Percentiles rank a stretch among this genome's conserved stretches.
Conservation (phyloP, 495 filamentous ascomycete genomes). For the Xylaria telfairii region DNA sequence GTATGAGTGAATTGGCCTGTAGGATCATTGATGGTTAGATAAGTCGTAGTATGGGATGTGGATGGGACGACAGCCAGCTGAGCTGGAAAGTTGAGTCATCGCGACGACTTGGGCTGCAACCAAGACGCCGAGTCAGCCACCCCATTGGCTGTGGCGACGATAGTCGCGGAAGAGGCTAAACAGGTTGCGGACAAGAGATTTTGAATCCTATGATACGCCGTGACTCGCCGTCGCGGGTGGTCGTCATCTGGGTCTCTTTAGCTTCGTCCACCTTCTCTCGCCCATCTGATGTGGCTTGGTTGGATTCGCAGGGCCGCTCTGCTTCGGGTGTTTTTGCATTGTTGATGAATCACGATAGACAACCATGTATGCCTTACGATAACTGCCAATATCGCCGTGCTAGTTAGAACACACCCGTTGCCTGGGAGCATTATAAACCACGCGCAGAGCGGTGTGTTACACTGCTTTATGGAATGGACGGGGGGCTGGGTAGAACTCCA, state of each 20-base stretch:
- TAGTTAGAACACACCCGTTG: conserved; percentile 1
- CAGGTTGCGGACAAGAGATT: conserved; percentile 10
- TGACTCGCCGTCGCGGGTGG: conserved; percentile 13
- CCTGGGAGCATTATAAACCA: neutral
- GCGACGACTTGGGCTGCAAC: conserved; percentile 26
- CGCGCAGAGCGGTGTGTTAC: conserved; percentile 23
- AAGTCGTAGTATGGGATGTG: no score
- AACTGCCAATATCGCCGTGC: conserved; percentile 1
- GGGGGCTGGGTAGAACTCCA: conserved; percentile 9
- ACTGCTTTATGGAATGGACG: conserved; percentile 7
- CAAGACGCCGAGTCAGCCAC: conserved; percentile 2
- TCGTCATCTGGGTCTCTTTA: conserved; percentile 3
- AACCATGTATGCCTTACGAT: conserved; percentile 17
- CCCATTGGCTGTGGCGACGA: conserved; percentile 15
- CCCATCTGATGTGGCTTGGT: conserved; percentile 15
- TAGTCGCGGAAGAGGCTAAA: conserved; percentile 6
- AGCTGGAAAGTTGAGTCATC: conserved; percentile 26
- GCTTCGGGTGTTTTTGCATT: conserved; percentile 16
- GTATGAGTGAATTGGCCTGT: conserved; percentile 6
- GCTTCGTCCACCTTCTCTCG: neutral
- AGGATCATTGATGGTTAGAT: conserved; percentile 10
- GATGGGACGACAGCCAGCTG: conserved; percentile 12
- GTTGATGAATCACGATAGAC: neutral
- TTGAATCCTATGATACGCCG: conserved; percentile 10
- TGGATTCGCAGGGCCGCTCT: conserved; percentile 12